Conservation (phyloP, 371 early-diverging fungal species). For the Phascolomyces articulosus region DNA sequence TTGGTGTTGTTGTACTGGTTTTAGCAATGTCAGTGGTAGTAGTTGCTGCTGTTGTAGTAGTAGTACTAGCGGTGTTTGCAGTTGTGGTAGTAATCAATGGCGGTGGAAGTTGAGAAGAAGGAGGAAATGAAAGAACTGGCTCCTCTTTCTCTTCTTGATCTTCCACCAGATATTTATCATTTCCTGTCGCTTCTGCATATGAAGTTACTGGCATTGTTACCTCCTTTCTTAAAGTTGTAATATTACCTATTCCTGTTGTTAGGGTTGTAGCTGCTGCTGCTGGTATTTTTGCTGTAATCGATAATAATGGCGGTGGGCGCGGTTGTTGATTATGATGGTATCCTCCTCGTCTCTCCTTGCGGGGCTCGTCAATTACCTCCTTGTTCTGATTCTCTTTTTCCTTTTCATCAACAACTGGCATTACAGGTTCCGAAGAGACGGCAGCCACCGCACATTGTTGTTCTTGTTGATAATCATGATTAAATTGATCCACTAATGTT, state of each 20-base stretch:
- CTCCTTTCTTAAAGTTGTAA: background rate
- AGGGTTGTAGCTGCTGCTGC: background rate
- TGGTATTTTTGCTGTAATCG: background rate
- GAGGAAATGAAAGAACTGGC: background rate
- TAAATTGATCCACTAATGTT: conserved; percentile 5
- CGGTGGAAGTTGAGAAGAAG: background rate
- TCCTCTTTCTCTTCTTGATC: background rate
- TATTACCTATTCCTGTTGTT: background rate
- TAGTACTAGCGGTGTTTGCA: background rate
- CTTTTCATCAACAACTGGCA: background rate
- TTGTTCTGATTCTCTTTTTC: background rate
- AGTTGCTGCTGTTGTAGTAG: background rate
- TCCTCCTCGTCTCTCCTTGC: background rate
- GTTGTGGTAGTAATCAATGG: background rate
- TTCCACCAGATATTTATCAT: conserved; percentile 7
- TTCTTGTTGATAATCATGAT: background rate
- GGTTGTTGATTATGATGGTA: background rate
- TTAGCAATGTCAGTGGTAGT: background rate
- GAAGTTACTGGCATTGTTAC: background rate
- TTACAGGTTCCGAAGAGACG: background rate
- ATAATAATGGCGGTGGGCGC: background rate
- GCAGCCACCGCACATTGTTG: background rate
- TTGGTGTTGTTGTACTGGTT: background rate
- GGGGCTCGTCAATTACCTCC: background rate
- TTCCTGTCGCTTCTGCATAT: background rate